Conservation (phyloP, 2,329 filamentous ascomycete genomes). For the Exophiala bonariae region DNA sequence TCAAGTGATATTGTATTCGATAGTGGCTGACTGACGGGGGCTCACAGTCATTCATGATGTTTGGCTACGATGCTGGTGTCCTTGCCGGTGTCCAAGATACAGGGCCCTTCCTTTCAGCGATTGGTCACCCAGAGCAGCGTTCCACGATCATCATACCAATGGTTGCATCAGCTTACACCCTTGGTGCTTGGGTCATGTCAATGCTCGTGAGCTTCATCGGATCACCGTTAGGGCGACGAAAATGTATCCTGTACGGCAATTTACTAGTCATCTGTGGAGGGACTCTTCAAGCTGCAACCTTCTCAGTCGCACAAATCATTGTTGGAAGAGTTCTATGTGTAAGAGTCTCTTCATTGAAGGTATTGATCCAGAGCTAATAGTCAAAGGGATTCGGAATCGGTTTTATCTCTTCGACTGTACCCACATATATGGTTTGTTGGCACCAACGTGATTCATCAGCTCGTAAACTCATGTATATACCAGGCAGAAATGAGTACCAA, state of each 20-base stretch:
- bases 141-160: constrained; percentile 10
- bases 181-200: constrained; percentile 25
- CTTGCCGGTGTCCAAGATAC: constrained; percentile 33
- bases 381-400: constrained; percentile 27
- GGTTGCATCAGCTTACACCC: constrained; percentile 12
- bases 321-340: constrained; percentile 13
- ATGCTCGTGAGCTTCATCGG: constrained; percentile 29
- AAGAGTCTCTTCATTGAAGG: background rate
- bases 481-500: constrained; percentile 17
- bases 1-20: background rate
- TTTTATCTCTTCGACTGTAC: constrained; percentile 11
- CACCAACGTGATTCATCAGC: background rate
- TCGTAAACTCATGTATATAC: background rate
- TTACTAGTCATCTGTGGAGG: constrained; percentile 49
- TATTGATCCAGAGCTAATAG: background rate
- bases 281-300: constrained; percentile 35
- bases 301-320: constrained; percentile 22
- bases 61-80: constrained; percentile 69
- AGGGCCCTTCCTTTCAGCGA: constrained; percentile 30
- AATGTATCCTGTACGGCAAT: constrained; percentile 55
- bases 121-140: constrained; percentile 15
- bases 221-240: constrained; percentile 26
- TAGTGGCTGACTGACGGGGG: background rate
- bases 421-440: constrained; percentile 11
- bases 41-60: constrained; percentile 52